Evolutionary conservation across 2,329 filamentous ascomycete species (phyloP).

Genomic region (Trichoderma sp.): DNA sequence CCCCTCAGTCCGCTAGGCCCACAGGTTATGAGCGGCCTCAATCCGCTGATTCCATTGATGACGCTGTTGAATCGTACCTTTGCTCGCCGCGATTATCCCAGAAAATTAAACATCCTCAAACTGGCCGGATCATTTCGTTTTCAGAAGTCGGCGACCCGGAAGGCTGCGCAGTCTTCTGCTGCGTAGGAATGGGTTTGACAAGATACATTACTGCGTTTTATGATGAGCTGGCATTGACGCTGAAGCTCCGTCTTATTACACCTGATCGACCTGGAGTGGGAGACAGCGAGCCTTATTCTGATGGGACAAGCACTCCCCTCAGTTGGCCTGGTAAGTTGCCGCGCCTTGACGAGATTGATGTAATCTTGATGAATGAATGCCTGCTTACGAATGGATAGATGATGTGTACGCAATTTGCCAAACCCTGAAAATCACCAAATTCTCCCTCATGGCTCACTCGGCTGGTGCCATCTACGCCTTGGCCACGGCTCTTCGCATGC

Average conservation of each 20-base stretch:
- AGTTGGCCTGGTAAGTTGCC: slow-evolving; percentile 79
- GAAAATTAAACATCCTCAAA: slow-evolving; percentile 80
- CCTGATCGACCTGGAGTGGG: slow-evolving; percentile 92
- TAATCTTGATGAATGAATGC: not conserved
- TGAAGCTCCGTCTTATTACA: slow-evolving; percentile 87
- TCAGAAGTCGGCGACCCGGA: slow-evolving; percentile 93
- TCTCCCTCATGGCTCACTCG: slow-evolving; percentile 93
- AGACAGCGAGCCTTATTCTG: slow-evolving; percentile 80
- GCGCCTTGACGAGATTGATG: not conserved
- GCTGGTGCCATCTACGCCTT: slow-evolving; percentile 97
- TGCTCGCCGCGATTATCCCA: slow-evolving; percentile 81
- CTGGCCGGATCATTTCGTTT: slow-evolving; percentile 85
- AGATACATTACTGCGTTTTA: slow-evolving; percentile 97
- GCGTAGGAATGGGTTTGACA: slow-evolving; percentile 95
- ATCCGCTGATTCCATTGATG: slow-evolving; percentile 82
- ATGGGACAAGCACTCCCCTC: slow-evolving; percentile 79
- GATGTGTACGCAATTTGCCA: slow-evolving; percentile 95
- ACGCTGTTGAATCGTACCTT: slow-evolving; percentile 82
- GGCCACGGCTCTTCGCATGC: slow-evolving; percentile 91
- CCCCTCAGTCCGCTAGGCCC: slow-evolving; percentile 29
- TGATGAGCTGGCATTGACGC: slow-evolving; percentile 84
- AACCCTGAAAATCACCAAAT: slow-evolving; percentile 86
- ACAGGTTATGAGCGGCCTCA: slow-evolving; percentile 67
- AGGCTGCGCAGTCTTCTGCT: slow-evolving; percentile 91
- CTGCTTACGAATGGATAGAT: slow-evolving; percentile 38